These are phyloP conservation scores for Prinsepia uniflora DNA, from an alignment of 306 rosid species.

Conservation along the genomic window DNA sequence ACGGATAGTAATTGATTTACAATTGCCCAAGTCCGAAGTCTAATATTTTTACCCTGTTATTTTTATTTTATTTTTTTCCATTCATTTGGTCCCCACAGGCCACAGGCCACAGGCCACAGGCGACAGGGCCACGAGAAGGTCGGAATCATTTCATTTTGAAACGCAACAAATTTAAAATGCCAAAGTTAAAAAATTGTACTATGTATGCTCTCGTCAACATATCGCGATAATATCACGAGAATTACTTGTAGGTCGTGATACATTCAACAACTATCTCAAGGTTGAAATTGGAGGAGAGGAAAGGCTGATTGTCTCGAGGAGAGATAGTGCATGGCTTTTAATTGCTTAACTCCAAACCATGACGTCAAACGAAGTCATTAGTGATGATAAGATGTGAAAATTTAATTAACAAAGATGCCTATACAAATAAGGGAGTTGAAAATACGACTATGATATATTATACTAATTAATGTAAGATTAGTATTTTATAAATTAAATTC, in stretches of 20 bases:
- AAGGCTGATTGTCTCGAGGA: slow-evolving; percentile 6
- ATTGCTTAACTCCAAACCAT: slow-evolving; percentile 11
- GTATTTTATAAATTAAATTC: too few species aligned
- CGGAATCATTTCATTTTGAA: neutral
- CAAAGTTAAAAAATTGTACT: neutral
- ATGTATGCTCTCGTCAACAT: neutral
- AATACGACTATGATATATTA: neutral
- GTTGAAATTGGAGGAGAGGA: neutral
- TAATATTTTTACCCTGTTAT: neutral
- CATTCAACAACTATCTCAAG: too few species aligned
- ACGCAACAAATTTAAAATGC: neutral
- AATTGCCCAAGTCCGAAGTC: too few species aligned
- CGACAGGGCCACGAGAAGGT: slow-evolving; percentile 3
- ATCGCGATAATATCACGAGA: neutral
- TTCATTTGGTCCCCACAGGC: slow-evolving; percentile 13
- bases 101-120: too few species aligned
- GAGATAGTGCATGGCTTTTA: neutral
- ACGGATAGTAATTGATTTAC: too few species aligned
- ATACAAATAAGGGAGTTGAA: too few species aligned
- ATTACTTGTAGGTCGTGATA: neutral
- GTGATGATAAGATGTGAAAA: slow-evolving; percentile 32
- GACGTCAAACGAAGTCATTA: neutral
- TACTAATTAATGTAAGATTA: too few species aligned
- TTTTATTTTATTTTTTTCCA: neutral
- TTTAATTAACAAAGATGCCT: slow-evolving; percentile 16